Conservation (phyloP, 2,329 filamentous ascomycete species). For the Monilinia vaccinii-corymbosi region DNA sequence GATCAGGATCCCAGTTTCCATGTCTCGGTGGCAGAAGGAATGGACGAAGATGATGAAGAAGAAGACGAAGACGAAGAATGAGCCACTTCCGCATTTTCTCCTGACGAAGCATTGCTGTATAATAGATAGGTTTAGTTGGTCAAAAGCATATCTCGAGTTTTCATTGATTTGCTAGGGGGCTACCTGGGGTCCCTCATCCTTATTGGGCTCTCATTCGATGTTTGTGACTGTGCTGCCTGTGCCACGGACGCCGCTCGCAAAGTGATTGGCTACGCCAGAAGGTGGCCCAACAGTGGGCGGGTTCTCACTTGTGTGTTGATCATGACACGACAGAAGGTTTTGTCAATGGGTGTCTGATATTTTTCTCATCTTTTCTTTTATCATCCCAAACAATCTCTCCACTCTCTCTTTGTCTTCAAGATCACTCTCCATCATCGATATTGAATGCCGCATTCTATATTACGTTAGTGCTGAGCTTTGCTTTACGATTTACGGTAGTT, state of each 20-base stretch:
- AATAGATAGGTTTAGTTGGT: conserved; percentile 26
- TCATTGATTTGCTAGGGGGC: conserved; percentile 13
- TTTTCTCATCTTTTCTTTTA: conserved; percentile 1
- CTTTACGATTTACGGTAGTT: background rate
- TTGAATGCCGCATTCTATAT: background rate
- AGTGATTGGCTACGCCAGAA: conserved; percentile 10
- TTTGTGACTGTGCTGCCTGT: conserved; percentile 25
- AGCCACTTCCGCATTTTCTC: conserved; percentile 14
- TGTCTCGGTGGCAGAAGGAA: conserved; percentile 78
- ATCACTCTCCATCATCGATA: background rate
- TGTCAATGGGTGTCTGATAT: conserved; percentile 13
- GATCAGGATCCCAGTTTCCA: conserved; percentile 91
- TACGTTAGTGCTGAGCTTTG: background rate
- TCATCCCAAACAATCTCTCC: background rate
- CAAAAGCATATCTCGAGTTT: conserved; percentile 15
- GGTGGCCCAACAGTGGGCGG: conserved; percentile 8
- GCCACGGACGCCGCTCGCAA: conserved; percentile 19
- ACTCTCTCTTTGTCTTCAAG: background rate
- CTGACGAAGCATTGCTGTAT: conserved; percentile 25
- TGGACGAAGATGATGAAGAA: conserved; percentile 88
- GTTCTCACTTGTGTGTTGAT: conserved; percentile 16
- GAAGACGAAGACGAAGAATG: conserved; percentile 29
- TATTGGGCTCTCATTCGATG: conserved; percentile 19
- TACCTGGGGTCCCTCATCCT: conserved; percentile 14
- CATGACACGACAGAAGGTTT: conserved; percentile 18